Evolutionary conservation across 176 grass and related monocot species (phyloP), one percentile per base, ranked within the genome.

Genomic region (Zea luxurians): DNA sequence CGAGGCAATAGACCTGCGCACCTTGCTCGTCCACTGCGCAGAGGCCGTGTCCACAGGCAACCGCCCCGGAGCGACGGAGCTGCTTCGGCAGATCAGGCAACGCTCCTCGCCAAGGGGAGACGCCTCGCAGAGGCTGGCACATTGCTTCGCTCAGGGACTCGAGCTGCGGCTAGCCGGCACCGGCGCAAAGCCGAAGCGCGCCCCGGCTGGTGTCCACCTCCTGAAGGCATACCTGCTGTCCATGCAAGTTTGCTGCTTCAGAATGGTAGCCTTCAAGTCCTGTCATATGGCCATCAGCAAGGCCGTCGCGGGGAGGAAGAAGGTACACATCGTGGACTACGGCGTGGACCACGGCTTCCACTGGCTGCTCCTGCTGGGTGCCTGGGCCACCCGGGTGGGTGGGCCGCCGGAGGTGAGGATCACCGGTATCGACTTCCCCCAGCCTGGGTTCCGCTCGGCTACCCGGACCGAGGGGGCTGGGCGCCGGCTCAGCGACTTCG

Each of bases 71-170:
- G 77, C 90, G 4, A 42, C 13, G 4, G 80, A 89, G 18, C 71
- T 89, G 21, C 61, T 92, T 5, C 80, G 44, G 49, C 90, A 92
- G 76, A 89, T 92, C 50, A 82, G 69, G 47, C 71, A 82, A 34
- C 83, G 89, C 60, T 78, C 90, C 8, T 89, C 86, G 3, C 61
- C 67, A 0, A 55, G 10, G 4, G 90, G 90, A 42, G 83, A 92
- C 65, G 87, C 80, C 47, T 87, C 75, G 0, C 87, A 92, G 83
- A 78, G 90, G 50, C 37, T 92, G 59, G 87, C 90, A 2, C 61
- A 84, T 45, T 92, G 80, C 42, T 87, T 92, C 52, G 54, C 83
- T 1, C 61, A 89, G 42, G 90, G 80, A 4, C 87, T 92, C 47
- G 79, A 92, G 60, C 76, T 77, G 6, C 75, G 90, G 42, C 71